Evolutionary conservation across 2,329 filamentous ascomycete species (phyloP), one percentile per base, ranked within the genome.

Genomic region (Hypomyces perniciosus): DNA sequence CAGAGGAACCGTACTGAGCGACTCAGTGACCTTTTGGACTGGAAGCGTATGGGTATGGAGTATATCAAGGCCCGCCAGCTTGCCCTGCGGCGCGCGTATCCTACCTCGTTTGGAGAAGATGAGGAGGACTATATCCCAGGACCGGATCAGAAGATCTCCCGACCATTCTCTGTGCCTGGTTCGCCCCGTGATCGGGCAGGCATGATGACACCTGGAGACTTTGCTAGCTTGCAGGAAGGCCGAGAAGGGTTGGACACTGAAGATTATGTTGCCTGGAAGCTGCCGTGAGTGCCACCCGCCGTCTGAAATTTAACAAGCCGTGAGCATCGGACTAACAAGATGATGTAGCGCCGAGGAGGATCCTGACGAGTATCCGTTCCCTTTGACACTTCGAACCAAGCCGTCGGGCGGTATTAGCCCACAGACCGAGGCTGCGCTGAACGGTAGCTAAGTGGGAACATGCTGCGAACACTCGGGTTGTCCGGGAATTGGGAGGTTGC

Each of bases 31-130:
- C 77, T 99, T 54, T 79, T 99, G 38, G 93, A 99, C 72, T 99
- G 93, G 93, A 97, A 97, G 80, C 82, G 93, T 45, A 99, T 99
- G 93, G 93, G 93, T 26, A 86, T 97, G 85, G 93, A 99, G 72
- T 99, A 99, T 65, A 90, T 96, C 72, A 99, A 97, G 77, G 93
- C 93, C 33, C 83, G 93, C 44, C 93, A 97, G 69, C 72, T 99
- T 63, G 93, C 93, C 27, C 76, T 99, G 56, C 80, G 93, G 62
- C 82, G 93, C 69, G 93, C 93, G 20, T 99, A 97, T 69, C 92
- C 93, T 45, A 78, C 79, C 47, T 92, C 90, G 3, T 99, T 96
- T 67, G 79, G 81, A 40, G 81, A 83, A 48, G 87, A 91, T 9
- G 86, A 90, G 49, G 86, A 90, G 56, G 88, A 93, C 66, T 93